These are phyloP conservation scores for Quercus phellos DNA, from an alignment of 331 rosid species.

Conservation along the genomic window DNA sequence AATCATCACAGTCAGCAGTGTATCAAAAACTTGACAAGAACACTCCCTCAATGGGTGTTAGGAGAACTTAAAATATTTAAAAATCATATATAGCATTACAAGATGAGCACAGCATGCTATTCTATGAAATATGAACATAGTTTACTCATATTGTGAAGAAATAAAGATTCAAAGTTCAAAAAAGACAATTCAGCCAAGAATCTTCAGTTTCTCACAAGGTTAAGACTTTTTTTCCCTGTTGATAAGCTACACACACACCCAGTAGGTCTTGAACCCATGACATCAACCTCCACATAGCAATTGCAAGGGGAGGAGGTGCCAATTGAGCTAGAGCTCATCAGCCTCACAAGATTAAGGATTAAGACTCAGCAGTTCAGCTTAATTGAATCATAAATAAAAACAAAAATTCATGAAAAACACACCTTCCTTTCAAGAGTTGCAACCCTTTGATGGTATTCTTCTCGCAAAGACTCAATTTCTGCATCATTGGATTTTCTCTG, in stretches of 20 bases:
- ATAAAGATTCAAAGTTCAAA: neutral
- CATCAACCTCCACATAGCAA: too few relatives aligned
- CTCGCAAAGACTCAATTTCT: slow-evolving; percentile 89
- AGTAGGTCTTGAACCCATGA: too few relatives aligned
- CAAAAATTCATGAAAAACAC: slow-evolving; percentile 15
- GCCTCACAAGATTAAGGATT: neutral
- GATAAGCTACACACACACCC: too few relatives aligned
- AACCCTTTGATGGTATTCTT: slow-evolving; percentile 97
- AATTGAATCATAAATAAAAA: slow-evolving; percentile 1
- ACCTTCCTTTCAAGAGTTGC: slow-evolving; percentile 92
- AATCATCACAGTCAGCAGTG: neutral
- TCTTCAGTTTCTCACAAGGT: neutral
- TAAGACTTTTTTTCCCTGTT: too few relatives aligned
- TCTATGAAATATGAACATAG: neutral
- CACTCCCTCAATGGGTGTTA: neutral
- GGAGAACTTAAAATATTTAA: neutral
- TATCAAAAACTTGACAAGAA: neutral
- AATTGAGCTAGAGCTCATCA: too few relatives aligned
- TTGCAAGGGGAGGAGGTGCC: too few relatives aligned
- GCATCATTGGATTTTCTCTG: slow-evolving; percentile 95
- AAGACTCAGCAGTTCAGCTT: too few relatives aligned
- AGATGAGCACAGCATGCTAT: neutral
- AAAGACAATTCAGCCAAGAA: neutral
- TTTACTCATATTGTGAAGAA: neutral
- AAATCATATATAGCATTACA: neutral